A percentile compares a stretch with the other conserved stretches of the same genome.
phyloP scores from a whole-genome alignment of 768 basidiomycete species.

The Lentinula guzmanii region DNA sequence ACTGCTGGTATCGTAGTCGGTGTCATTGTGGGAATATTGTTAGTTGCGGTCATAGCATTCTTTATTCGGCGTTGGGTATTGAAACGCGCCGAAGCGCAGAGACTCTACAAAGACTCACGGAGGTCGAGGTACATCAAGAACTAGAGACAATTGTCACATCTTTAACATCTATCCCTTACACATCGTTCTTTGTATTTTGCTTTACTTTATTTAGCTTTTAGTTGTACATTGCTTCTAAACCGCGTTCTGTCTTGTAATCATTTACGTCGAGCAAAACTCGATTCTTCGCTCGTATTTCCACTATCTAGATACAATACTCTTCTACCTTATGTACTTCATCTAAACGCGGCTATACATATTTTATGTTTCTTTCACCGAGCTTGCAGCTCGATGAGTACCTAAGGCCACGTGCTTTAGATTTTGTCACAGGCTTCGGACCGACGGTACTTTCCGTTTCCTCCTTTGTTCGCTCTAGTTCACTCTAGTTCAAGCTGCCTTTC shows the following conservation, averaged over 20 bases:
- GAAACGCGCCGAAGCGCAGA: neutral
- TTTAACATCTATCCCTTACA: neutral
- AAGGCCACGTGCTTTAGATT: too few species aligned
- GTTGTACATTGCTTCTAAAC: neutral
- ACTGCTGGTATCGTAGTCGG: slow-evolving; percentile 34
- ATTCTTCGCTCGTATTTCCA: neutral
- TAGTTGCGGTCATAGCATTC: neutral
- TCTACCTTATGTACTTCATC: neutral
- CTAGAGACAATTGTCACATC: neutral
- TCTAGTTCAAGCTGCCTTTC: neutral
- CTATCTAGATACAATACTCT: neutral
- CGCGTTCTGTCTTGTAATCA: neutral
- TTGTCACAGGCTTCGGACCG: too few species aligned
- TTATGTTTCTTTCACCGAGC: too few species aligned
- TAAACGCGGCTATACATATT: too few species aligned
- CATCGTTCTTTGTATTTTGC: neutral
- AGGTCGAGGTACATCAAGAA: neutral
- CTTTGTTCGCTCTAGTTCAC: neutral
- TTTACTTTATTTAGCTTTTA: neutral
- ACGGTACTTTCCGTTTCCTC: neutral
- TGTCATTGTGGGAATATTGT: neutral
- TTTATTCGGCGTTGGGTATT: slow-evolving; percentile 22
- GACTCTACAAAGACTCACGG: neutral
- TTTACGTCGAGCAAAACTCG: neutral
- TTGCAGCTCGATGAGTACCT: too few species aligned